These are phyloP conservation scores for Nyctanthes arbortristis DNA, from an alignment of 257 asterid genomes.

Conservation along the genomic window DNA sequence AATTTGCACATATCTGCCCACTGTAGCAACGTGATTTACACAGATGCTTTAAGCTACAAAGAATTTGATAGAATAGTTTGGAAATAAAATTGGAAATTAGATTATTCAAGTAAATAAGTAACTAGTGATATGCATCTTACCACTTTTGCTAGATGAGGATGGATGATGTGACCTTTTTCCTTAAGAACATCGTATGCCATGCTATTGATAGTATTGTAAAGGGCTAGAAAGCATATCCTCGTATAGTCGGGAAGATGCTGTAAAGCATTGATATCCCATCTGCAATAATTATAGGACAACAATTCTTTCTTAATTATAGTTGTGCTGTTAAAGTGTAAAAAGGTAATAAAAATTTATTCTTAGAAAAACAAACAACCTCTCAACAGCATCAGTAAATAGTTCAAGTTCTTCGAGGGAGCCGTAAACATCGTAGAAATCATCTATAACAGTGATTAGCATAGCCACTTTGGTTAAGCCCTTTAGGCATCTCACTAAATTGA, in stretches of 20 bases:
- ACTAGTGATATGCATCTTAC: conserved; percentile 16
- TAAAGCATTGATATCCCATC: conserved; percentile 36
- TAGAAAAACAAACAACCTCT: not conserved
- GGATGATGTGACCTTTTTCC: conserved; percentile 11
- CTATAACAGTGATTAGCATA: not conserved
- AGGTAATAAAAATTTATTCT: not conserved
- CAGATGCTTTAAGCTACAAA: not conserved
- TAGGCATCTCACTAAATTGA: conserved; percentile 13
- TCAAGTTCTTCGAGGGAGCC: conserved; percentile 22
- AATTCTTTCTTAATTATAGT: not conserved
- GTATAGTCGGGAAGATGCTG: conserved; percentile 33
- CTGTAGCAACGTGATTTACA: conserved; percentile 9
- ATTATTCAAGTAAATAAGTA: too few relatives aligned
- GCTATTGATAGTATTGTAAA: conserved; percentile 28
- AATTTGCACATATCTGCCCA: conserved; percentile 34
- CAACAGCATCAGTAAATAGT: conserved; percentile 13
- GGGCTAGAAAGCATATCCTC: conserved; percentile 27
- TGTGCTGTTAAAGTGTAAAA: not conserved
- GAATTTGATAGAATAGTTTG: too few relatives aligned
- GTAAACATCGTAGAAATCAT: conserved; percentile 23
- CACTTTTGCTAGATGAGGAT: conserved; percentile 25
- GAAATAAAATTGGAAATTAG: not conserved
- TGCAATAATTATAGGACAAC: not conserved
- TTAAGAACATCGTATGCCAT: conserved; percentile 21
- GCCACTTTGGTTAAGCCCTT: not conserved